Evolutionary conservation across 176 grass and related monocot genomes (phyloP).

Genomic region (Oryza glumipatula): DNA sequence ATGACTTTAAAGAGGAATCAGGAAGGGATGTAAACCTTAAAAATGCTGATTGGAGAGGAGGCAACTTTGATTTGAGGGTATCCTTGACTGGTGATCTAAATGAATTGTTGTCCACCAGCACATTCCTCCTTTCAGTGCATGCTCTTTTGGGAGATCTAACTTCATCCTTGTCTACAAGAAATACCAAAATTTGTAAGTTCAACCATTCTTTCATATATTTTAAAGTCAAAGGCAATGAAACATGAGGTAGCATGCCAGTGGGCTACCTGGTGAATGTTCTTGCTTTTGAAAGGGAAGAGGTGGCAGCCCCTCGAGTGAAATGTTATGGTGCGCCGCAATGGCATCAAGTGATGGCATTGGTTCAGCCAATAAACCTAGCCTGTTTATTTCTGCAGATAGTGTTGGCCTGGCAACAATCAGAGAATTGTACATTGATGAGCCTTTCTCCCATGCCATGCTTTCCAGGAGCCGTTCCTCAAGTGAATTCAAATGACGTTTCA

Average conservation of each 20-base stretch:
- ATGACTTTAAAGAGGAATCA: conserved; percentile 14
- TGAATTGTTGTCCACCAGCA: conserved; percentile 74
- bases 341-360: conserved; percentile 98
- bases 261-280: conserved; percentile 62
- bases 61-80: conserved; percentile 74
- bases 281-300: conserved; percentile 82
- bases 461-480: conserved; percentile 91
- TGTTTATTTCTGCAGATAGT: conserved; percentile 81
- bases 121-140: conserved; percentile 83
- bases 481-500: conserved; percentile 95
- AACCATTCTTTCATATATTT: background rate
- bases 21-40: conserved; percentile 64
- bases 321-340: conserved; percentile 73
- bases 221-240: conserved; percentile 20
- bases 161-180: conserved; percentile 75
- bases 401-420: conserved; percentile 83
- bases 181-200: conserved; percentile 17
- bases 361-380: conserved; percentile 82
- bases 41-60: conserved; percentile 95
- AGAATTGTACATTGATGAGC: conserved; percentile 96
- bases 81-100: conserved; percentile 91
- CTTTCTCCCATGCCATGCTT: conserved; percentile 98
- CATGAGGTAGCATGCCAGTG: background rate
- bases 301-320: conserved; percentile 68
- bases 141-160: conserved; percentile 79